A percentile compares a stretch with the other conserved stretches of the same genome.
These are phyloP conservation scores for Suhomyces wounanorum DNA, from an alignment of 1,139 yeast genomes.

Conservation along the genomic window DNA sequence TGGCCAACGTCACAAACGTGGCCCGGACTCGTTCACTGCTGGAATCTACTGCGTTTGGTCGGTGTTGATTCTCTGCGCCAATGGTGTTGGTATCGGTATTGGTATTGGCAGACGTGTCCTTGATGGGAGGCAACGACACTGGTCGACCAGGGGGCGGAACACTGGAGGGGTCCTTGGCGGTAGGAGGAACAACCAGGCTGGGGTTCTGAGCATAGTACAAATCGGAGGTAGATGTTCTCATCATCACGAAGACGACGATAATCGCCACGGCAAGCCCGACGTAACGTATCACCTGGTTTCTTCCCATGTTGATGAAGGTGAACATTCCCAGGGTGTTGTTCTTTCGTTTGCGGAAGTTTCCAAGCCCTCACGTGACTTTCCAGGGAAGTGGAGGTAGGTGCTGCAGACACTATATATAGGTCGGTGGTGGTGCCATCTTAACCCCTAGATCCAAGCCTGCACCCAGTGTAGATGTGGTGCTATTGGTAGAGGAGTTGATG, in stretches of 20 bases:
- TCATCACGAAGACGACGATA: slow-evolving; percentile 21
- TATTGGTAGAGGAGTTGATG: not conserved
- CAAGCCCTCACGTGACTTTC: not conserved
- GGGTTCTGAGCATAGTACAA: slow-evolving; percentile 29
- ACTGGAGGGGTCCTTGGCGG: not conserved
- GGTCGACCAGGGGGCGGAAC: not conserved
- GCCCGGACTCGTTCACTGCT: slow-evolving; percentile 47
- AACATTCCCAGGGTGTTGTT: not conserved
- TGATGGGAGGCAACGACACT: slow-evolving; percentile 17
- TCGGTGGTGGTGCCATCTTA: too few species aligned
- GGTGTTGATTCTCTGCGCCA: slow-evolving; percentile 17
- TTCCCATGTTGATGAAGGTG: slow-evolving; percentile 19
- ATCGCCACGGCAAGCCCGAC: slow-evolving; percentile 23
- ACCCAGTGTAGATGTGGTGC: too few species aligned
- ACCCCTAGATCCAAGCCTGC: too few species aligned
- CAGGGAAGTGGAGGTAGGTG: not conserved
- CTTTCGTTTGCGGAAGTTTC: not conserved
- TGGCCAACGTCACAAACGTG: slow-evolving; percentile 59
- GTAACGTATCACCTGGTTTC: slow-evolving; percentile 21
- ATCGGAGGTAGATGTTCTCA: slow-evolving; percentile 18
- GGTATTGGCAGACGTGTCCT: slow-evolving; percentile 13
- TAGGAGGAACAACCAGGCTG: slow-evolving; percentile 22
- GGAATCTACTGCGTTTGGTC: not conserved
- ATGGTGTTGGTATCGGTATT: too few species aligned
- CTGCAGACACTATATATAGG: too few species aligned